Conservation (phyloP, 768 basidiomycete species). For the Lentinula detonsa region DNA sequence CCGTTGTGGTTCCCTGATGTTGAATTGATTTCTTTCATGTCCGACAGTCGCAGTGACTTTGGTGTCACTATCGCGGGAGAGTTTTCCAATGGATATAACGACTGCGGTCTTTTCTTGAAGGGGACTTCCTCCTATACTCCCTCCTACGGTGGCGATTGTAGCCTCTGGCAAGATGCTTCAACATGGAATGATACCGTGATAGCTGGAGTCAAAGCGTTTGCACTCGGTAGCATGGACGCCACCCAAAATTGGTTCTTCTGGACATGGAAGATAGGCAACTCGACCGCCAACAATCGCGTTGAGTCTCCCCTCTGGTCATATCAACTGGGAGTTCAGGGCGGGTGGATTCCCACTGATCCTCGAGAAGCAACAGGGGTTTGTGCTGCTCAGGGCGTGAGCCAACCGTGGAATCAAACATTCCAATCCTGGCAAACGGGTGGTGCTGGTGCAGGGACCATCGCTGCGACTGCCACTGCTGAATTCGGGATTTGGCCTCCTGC, state of each 20-base stretch:
- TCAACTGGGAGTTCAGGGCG: constrained; percentile 56
- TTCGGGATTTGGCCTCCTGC: constrained; percentile 50
- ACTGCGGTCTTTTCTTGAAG: constrained; percentile 46
- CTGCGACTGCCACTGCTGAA: constrained; percentile 28
- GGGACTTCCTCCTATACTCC: constrained; percentile 22
- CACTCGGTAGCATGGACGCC: constrained; percentile 47
- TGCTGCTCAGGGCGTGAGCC: constrained; percentile 32
- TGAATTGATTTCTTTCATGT: background rate
- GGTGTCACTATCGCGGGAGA: constrained; percentile 65
- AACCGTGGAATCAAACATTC: constrained; percentile 33
- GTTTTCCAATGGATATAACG: constrained; percentile 54
- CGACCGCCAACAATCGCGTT: constrained; percentile 41
- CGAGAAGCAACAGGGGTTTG: constrained; percentile 51
- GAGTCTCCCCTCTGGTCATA: constrained; percentile 66
- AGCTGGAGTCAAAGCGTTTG: constrained; percentile 11
- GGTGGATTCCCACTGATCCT: constrained; percentile 66
- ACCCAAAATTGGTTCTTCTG: constrained; percentile 69
- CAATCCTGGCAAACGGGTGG: constrained; percentile 58
- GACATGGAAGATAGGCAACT: constrained; percentile 77
- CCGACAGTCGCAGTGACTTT: constrained; percentile 32
- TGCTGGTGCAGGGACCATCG: constrained; percentile 42
- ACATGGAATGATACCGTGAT: constrained; percentile 30
- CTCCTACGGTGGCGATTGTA: constrained; percentile 31
- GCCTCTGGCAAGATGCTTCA: constrained; percentile 35
- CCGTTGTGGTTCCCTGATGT: background rate